Evolutionary conservation across 176 grass and related monocot genomes (phyloP), one percentile per base, ranked within the genome.

Genomic region (Typha latifolia): DNA sequence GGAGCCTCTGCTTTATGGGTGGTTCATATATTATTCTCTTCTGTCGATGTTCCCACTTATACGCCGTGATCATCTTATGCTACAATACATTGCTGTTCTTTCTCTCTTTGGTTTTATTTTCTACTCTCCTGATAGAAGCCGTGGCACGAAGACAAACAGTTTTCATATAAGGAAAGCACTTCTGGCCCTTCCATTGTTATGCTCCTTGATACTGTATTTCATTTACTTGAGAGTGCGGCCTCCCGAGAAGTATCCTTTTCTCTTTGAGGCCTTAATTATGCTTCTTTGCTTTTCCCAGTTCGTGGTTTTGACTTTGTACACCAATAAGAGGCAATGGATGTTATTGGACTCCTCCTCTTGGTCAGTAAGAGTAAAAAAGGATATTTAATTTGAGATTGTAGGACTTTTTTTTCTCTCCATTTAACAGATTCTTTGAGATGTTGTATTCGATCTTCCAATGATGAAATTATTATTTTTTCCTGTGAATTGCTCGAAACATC

Each of bases 261-360:
- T 97, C 49, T 87, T 97, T 68, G 89, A 97, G 49, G 85, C 94
- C 12, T 18, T 97, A 67, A 97, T 92, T 62, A 81, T 97, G 89
- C 82, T 82, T 62, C 72, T 90, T 63, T 84, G 82, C 55, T 97
- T 97, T 82, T 92, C 85, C 29, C 94, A 97, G 74, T 92, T 92
- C 81, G 72, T 90, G 47, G 61, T 82, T 55, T 71, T 82, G 56
- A 80, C 76, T 62, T 20, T 86, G 56, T 97, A 92, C 79, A 84
- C 82, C 61, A 97, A 92, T 69, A 71, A 72, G 32, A 97, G 83
- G 69, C 94, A 97, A 78, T 92, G 89, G 88, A 81, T 64, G 79
- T 86, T 67, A 48, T 53, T 80, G 69, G 75, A 81, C 32, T 66
- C 21, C 49, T 66, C 74, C 66, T 86, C 83, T 80, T 74, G 48